A percentile compares a stretch with the other conserved stretches of the same genome.
Evolutionary conservation across 2,329 filamentous ascomycete genomes (phyloP).

Genomic region (Alternaria longipes): DNA sequence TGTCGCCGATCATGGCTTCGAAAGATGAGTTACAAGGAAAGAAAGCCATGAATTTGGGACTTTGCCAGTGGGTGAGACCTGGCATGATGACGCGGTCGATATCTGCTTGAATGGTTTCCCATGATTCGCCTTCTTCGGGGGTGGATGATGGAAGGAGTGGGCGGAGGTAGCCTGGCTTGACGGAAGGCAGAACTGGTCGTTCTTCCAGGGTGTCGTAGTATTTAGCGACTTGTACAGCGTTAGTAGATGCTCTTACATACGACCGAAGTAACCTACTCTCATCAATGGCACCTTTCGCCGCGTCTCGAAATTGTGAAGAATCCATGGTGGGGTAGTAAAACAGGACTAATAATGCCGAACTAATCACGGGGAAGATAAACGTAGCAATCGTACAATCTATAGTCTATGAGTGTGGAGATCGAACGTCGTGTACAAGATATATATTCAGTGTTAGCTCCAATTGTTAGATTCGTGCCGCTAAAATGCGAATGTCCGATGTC

Average conservation of each 20-base stretch:
- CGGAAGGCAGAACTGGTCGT: conserved; percentile 76
- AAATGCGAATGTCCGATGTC: conserved; percentile 11
- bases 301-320: conserved; percentile 77
- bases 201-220: conserved; percentile 81
- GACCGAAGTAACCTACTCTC: conserved; percentile 67
- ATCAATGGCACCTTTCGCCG: conserved; percentile 80
- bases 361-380: not conserved
- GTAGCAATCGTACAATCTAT: not conserved
- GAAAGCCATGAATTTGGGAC: conserved; percentile 92
- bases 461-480: not conserved
- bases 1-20: conserved; percentile 87
- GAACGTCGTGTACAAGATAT: not conserved
- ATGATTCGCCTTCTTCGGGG: conserved; percentile 74
- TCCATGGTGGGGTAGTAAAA: conserved; percentile 64
- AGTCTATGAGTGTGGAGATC: not conserved
- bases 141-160: conserved; percentile 75
- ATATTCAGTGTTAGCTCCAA: not conserved
- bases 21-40: conserved; percentile 85
- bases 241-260: not conserved
- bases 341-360: not conserved
- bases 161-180: conserved; percentile 85
- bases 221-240: conserved; percentile 69
- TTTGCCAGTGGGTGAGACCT: conserved; percentile 93
- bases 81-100: conserved; percentile 88
- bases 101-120: conserved; percentile 82